phyloP scores from a whole-genome alignment of 75 land plant species.

The Selaginella tamariscina region DNA sequence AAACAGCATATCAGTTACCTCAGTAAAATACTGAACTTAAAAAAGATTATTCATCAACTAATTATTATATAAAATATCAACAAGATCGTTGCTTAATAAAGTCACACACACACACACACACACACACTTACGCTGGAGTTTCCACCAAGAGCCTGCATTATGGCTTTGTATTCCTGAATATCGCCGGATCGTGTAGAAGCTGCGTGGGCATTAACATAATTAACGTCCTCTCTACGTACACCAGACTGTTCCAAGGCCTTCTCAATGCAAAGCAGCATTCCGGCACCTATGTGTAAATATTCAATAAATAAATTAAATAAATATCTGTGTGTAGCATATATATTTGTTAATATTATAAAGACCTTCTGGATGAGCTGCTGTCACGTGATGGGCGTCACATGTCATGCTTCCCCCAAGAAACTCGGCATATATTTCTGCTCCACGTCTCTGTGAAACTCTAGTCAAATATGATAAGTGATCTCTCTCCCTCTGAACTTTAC shows the following conservation, averaged over 20 bases:
- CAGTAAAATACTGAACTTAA: too few species aligned
- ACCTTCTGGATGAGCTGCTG: slow-evolving; percentile 8
- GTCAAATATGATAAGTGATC: too few species aligned
- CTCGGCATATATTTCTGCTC: slow-evolving; percentile 10
- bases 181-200: slow-evolving; percentile 3
- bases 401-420: slow-evolving; percentile 10
- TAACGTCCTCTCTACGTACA: background rate
- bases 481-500: too few species aligned
- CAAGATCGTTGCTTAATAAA: too few species aligned
- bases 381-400: slow-evolving; percentile 7
- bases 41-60: too few species aligned
- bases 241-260: slow-evolving; percentile 1
- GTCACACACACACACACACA: too few species aligned
- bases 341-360: too few species aligned
- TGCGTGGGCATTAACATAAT: slow-evolving; percentile 12
- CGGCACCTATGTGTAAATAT: background rate
- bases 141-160: background rate
- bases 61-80: too few species aligned
- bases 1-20: too few species aligned
- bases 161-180: slow-evolving; percentile 13
- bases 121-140: too few species aligned
- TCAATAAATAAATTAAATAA: background rate
- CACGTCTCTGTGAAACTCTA: slow-evolving; percentile 4
- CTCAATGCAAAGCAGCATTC: slow-evolving; percentile 8
- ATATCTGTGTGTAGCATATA: background rate